Evolutionary conservation across 2,329 filamentous ascomycete genomes (phyloP), one percentile per base, ranked within the genome.

Genomic region (Monascus ruber): DNA sequence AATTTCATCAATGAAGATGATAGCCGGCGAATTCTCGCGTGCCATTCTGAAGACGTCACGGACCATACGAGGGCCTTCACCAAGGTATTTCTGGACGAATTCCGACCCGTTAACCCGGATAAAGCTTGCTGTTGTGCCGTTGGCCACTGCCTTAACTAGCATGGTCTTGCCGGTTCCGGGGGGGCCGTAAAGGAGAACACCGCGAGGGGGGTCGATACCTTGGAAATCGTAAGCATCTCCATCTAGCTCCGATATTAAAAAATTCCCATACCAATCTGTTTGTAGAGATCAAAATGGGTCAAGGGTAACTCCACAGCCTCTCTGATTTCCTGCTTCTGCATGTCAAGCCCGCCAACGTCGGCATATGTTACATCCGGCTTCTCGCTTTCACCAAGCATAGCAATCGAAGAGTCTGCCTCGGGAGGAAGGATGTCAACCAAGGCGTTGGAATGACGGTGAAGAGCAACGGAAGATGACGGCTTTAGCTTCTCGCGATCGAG

Each of bases 1-100:
- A 53, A 98, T 95, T 65, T 98, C 91, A 60, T 98, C 91, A 60
- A 98, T 98, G 74, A 98, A 98, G 68, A 98, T 98, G 64, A 98
- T 98, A 42, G 88, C 84, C 0, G 91, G 91, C 1, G 87, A 89
- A 71, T 98, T 98, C 71, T 98, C 91, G 46, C 91, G 82, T 31
- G 91, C 91, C 91, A 98, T 98, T 46, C 91, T 78, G 77, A 98
- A 98, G 32, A 98, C 91, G 62, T 98, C 91, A 56, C 91, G 85
- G 39, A 98, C 91, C 91, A 98, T 98, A 51, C 91, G 85, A 38
- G 91, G 91, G 37, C 91, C 91, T 64, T 98, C 91, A 62, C 91
- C 91, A 2, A 98, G 76, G 57, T 98, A 98, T 69, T 98, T 98
- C 62, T 98, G 91, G 38, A 98, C 91, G 56, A 98, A 96, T 62